A percentile compares a stretch with the other conserved stretches of the same genome.
Conservation (phyloP, 352 stramenopile species). For the Phytophthora hybrid region DNA sequence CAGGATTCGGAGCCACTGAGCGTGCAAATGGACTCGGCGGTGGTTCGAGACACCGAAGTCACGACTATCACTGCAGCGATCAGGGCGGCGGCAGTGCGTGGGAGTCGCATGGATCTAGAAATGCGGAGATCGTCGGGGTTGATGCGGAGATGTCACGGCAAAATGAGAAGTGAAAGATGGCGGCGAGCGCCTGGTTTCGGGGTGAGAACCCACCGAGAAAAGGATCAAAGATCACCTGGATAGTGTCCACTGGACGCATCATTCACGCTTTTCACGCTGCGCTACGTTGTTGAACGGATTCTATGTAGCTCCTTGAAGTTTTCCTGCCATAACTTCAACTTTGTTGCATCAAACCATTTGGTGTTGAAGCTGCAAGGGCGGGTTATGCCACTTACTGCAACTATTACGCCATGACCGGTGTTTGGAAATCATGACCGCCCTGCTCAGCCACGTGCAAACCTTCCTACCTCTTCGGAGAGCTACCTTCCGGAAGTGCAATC, state of each 20-base stretch:
- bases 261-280: not conserved
- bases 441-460: not conserved
- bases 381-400: not conserved
- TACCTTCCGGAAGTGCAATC: not conserved
- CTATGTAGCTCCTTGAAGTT: constrained; percentile 24
- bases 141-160: not conserved
- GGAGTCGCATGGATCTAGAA: constrained; percentile 5
- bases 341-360: constrained; percentile 29
- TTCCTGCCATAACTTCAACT: constrained; percentile 32
- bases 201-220: constrained; percentile 11
- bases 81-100: not conserved
- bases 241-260: not conserved
- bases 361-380: constrained; percentile 12
- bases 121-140: not conserved
- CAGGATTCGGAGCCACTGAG: constrained; percentile 33
- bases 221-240: not conserved
- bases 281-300: constrained; percentile 18
- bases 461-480: not conserved
- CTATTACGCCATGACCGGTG: constrained; percentile 21
- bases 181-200: not conserved
- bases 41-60: not conserved
- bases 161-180: constrained; percentile 26
- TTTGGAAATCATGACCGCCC: constrained; percentile 20
- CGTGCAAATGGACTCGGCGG: constrained; percentile 26
- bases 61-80: constrained; percentile 8